Conservation (phyloP, 805 yeast genomes). For the Candida dendrica region DNA sequence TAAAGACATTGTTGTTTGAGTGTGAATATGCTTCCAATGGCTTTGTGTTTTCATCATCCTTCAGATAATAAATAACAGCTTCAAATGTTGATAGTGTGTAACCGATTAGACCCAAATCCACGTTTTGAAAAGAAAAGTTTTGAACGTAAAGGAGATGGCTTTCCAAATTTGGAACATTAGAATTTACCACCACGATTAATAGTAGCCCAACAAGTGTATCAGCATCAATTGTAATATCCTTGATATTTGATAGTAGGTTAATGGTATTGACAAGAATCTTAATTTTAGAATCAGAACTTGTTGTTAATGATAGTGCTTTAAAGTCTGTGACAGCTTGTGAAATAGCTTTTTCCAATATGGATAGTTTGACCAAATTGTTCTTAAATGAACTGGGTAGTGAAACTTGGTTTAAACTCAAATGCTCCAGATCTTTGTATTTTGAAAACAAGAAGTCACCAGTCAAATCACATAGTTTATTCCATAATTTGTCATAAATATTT, state of each 20-base stretch:
- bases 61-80: constrained; percentile 68
- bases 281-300: constrained; percentile 41
- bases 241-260: constrained; percentile 35
- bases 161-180: constrained; percentile 51
- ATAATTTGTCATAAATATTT: constrained; percentile 57
- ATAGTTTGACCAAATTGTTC: constrained; percentile 21
- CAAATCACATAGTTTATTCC: constrained; percentile 39
- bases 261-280: constrained; percentile 45
- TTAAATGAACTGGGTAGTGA: constrained; percentile 28
- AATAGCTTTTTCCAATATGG: constrained; percentile 35
- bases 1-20: constrained; percentile 49
- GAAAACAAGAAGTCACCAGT: constrained; percentile 15
- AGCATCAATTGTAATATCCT: constrained; percentile 52
- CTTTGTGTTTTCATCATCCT: constrained; percentile 27
- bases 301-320: constrained; percentile 36
- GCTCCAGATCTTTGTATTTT: constrained; percentile 16
- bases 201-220: constrained; percentile 72
- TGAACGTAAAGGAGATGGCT: constrained; percentile 62
- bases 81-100: constrained; percentile 81
- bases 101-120: constrained; percentile 55
- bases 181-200: constrained; percentile 60
- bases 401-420: constrained; percentile 32
- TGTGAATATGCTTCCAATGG: constrained; percentile 34
- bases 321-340: constrained; percentile 46
- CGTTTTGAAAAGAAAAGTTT: constrained; percentile 42